A percentile compares a stretch with the other conserved stretches of the same genome.
phyloP scores from a whole-genome alignment of 805 yeast species.

The Lipomyces spencermartinsiae region DNA sequence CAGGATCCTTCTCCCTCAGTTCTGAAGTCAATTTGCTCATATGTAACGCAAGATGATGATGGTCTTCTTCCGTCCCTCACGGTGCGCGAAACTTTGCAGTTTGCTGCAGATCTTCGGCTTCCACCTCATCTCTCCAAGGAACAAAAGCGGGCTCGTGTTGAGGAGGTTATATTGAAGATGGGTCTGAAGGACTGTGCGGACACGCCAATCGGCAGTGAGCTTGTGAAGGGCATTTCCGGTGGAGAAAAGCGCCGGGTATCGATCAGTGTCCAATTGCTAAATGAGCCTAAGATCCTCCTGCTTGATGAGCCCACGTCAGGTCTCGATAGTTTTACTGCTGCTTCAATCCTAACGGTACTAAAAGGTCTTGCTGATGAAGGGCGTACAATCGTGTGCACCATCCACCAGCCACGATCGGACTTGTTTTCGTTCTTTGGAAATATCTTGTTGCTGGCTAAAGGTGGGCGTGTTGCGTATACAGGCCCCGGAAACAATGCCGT shows the following conservation, averaged over 20 bases:
- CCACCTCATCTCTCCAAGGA: conserved; percentile 51
- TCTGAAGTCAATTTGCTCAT: conserved; percentile 62
- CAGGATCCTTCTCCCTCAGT: conserved; percentile 47
- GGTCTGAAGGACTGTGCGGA: conserved; percentile 81
- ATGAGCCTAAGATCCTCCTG: conserved; percentile 71
- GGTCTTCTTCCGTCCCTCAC: conserved; percentile 73
- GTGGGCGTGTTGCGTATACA: conserved; percentile 68
- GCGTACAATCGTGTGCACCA: conserved; percentile 74
- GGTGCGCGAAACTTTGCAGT: conserved; percentile 75
- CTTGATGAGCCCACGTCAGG: conserved; percentile 93
- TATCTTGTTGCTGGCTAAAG: conserved; percentile 72
- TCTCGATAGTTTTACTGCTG: conserved; percentile 78
- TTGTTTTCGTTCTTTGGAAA: conserved; percentile 71
- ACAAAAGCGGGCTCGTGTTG: conserved; percentile 57
- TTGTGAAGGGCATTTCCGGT: conserved; percentile 70
- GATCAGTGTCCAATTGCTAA: conserved; percentile 77
- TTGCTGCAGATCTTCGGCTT: conserved; percentile 72
- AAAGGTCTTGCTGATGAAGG: conserved; percentile 61
- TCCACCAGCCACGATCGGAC: conserved; percentile 82
- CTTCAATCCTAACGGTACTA: conserved; percentile 67
- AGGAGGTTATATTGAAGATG: conserved; percentile 64
- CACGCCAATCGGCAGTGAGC: conserved; percentile 67
- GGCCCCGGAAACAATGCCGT: conserved; percentile 57
- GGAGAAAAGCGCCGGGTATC: conserved; percentile 86
- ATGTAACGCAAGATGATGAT: conserved; percentile 82